These are phyloP conservation scores for Fusarium begoniae DNA, from an alignment of 2,329 filamentous ascomycete species.

Conservation along the genomic window DNA sequence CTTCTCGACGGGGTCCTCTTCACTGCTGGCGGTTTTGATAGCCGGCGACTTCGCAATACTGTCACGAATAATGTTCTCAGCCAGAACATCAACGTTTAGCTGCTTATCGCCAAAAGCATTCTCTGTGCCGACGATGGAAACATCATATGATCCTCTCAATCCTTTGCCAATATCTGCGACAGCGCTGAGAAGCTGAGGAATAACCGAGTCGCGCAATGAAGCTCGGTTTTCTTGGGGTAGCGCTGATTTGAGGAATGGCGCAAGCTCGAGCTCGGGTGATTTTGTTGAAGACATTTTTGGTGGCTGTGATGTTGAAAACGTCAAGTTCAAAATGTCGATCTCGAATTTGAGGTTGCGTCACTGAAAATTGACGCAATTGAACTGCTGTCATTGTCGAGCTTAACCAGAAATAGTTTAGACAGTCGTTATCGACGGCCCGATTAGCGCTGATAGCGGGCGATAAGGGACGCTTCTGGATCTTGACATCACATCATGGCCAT, in stretches of 20 bases:
- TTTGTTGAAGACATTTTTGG: slow-evolving; percentile 20
- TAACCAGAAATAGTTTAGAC: slow-evolving; percentile 9
- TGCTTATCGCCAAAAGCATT: slow-evolving; percentile 69
- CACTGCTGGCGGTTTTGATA: slow-evolving; percentile 64
- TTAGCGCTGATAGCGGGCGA: slow-evolving; percentile 4
- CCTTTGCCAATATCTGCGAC: slow-evolving; percentile 56
- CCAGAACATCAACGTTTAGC: slow-evolving; percentile 65
- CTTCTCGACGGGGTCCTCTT: slow-evolving; percentile 67
- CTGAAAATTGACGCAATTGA: slow-evolving; percentile 32
- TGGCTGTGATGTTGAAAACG: background rate
- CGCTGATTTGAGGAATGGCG: slow-evolving; percentile 21
- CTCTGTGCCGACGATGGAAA: slow-evolving; percentile 58
- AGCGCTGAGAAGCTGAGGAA: slow-evolving; percentile 58
- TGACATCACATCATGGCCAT: slow-evolving; percentile 14
- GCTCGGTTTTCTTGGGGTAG: slow-evolving; percentile 36
- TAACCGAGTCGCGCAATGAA: slow-evolving; percentile 55
- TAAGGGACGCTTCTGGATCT: background rate
- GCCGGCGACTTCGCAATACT: slow-evolving; percentile 55
- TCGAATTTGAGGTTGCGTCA: slow-evolving; percentile 13
- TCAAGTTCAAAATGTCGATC: background rate
- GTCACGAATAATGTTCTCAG: slow-evolving; percentile 59
- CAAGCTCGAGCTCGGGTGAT: background rate
- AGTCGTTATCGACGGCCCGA: slow-evolving; percentile 1
- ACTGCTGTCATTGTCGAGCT: background rate
- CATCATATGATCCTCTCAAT: slow-evolving; percentile 56